Conservation (phyloP, 2,329 filamentous ascomycete genomes). For the Pestalotiopsis sp. region DNA sequence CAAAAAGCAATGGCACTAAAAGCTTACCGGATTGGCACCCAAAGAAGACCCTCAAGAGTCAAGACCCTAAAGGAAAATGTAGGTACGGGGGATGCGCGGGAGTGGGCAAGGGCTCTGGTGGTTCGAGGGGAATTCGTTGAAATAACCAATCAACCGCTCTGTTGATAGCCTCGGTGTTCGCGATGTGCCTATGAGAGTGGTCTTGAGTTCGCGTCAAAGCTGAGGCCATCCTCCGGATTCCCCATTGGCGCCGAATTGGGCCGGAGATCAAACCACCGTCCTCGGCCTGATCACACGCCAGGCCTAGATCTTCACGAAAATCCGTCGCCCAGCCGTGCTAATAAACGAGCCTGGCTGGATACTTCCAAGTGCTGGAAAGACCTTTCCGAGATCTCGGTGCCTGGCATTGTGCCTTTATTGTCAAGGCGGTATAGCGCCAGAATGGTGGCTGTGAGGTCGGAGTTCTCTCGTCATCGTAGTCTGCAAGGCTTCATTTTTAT, state of each 20-base stretch:
- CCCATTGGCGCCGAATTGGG: not conserved
- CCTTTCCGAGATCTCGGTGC: not conserved
- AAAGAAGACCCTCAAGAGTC: not conserved
- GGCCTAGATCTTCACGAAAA: not conserved
- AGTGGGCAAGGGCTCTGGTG: not conserved
- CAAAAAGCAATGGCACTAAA: not conserved
- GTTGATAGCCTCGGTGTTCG: not conserved
- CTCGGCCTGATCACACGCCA: not conserved
- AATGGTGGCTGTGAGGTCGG: not conserved
- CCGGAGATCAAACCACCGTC: conserved; percentile 10
- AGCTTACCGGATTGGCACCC: not conserved
- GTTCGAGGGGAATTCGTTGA: not conserved
- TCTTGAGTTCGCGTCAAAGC: not conserved
- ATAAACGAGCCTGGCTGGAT: not conserved
- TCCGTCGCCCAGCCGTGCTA: not conserved
- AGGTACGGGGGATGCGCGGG: not conserved
- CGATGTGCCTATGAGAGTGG: not conserved
- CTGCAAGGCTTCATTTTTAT: not conserved
- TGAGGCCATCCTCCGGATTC: conserved; percentile 1
- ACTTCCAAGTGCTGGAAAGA: not conserved
- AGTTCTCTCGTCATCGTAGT: not conserved
- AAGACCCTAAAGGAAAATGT: not conserved
- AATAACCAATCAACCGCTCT: not conserved
- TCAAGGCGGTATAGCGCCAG: not conserved
- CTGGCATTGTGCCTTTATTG: not conserved